phyloP scores from a whole-genome alignment of 306 rosid species.

The Lithocarpus polystachyus region DNA sequence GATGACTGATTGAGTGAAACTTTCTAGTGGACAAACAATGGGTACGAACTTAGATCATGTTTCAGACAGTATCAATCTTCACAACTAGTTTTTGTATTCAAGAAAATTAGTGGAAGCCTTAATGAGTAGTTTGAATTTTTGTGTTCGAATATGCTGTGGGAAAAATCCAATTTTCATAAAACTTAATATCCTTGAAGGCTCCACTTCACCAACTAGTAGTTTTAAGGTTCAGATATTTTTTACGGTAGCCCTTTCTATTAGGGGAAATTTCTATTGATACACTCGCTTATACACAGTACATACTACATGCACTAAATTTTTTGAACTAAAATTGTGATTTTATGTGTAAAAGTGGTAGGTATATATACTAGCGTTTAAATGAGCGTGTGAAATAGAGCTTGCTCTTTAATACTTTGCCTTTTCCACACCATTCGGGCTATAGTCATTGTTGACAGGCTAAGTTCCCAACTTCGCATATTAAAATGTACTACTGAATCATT shows the following conservation, averaged over 20 bases:
- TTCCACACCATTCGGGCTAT: too few relatives aligned
- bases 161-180: neutral
- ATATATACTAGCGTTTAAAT: too few relatives aligned
- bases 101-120: neutral
- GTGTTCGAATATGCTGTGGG: neutral
- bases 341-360: too few relatives aligned
- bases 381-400: too few relatives aligned
- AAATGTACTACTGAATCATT: too few relatives aligned
- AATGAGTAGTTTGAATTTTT: neutral
- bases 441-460: too few relatives aligned
- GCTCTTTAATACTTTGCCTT: too few relatives aligned
- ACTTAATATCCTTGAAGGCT: neutral
- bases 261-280: too few relatives aligned
- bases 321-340: too few relatives aligned
- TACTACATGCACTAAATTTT: too few relatives aligned
- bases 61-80: neutral
- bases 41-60: neutral
- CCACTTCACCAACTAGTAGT: neutral
- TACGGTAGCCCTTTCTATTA: neutral
- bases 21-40: neutral
- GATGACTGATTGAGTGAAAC: neutral
- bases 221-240: neutral
- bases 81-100: neutral
- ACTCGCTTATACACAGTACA: too few relatives aligned
- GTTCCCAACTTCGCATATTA: too few relatives aligned